Percentiles rank a stretch among this genome's conserved stretches.
phyloP scores from a whole-genome alignment of 2,329 filamentous ascomycete genomes.

The Parasarocladium wereldwijsianum region DNA sequence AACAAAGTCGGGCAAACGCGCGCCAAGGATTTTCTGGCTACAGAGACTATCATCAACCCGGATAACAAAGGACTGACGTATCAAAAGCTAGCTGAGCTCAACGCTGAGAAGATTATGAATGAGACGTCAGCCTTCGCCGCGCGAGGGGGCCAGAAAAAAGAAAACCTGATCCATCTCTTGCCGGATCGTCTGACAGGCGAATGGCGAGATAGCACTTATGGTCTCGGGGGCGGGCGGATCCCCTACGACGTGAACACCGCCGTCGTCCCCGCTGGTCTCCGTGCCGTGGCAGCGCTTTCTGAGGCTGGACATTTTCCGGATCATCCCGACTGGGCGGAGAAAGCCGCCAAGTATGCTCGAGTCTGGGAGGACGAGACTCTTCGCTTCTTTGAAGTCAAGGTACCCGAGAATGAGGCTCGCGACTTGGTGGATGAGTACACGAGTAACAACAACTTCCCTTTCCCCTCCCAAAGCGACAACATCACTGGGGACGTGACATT shows the following conservation, averaged over 20 bases:
- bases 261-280: conserved; percentile 44
- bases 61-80: conserved; percentile 39
- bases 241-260: conserved; percentile 53
- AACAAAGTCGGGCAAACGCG: conserved; percentile 22
- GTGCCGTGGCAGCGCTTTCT: conserved; percentile 39
- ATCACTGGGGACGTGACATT: conserved; percentile 22
- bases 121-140: conserved; percentile 32
- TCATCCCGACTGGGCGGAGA: conserved; percentile 27
- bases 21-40: conserved; percentile 19
- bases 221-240: conserved; percentile 46
- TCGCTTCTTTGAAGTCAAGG: conserved; percentile 33
- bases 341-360: conserved; percentile 35
- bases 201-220: conserved; percentile 47
- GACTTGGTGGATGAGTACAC: conserved; percentile 32
- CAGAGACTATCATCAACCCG: conserved; percentile 30
- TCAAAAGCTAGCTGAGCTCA: conserved; percentile 32
- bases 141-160: conserved; percentile 29
- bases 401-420: conserved; percentile 28
- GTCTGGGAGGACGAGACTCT: conserved; percentile 49
- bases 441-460: conserved; percentile 5
- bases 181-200: conserved; percentile 38
- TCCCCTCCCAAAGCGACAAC: conserved; percentile 22
- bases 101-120: conserved; percentile 43
- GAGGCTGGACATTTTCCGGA: conserved; percentile 33
- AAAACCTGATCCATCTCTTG: conserved; percentile 44